phyloP scores from a whole-genome alignment of 2,329 filamentous ascomycete species.

The Stemphylium beticola region DNA sequence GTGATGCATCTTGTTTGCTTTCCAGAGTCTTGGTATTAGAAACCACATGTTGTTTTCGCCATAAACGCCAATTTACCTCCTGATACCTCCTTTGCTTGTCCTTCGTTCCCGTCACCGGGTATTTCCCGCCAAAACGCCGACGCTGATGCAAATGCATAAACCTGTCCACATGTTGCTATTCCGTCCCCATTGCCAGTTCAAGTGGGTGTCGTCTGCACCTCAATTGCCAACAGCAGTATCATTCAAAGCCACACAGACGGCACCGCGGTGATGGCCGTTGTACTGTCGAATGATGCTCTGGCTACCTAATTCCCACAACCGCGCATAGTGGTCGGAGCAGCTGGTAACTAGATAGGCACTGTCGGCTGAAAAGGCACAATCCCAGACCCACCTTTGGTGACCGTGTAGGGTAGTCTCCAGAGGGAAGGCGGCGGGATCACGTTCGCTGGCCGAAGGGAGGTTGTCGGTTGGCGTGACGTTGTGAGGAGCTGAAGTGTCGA shows the following conservation, averaged over 20 bases:
- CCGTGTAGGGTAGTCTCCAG: conserved; percentile 86
- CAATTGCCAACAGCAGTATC: conserved; percentile 60
- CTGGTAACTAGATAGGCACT: conserved; percentile 92
- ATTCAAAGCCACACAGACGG: conserved; percentile 91
- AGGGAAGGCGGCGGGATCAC: conserved; percentile 67
- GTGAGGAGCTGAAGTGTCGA: conserved; percentile 61
- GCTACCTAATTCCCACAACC: conserved; percentile 85
- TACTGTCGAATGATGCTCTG: conserved; percentile 94
- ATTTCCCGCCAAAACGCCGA: conserved; percentile 10
- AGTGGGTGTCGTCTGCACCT: not conserved
- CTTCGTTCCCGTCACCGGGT: not conserved
- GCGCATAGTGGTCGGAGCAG: conserved; percentile 90
- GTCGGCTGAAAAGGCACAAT: conserved; percentile 93
- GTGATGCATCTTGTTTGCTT: too few species aligned
- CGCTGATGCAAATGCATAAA: conserved; percentile 12
- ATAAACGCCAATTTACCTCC: conserved; percentile 1
- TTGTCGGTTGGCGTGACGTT: conserved; percentile 43
- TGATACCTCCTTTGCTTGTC: not conserved
- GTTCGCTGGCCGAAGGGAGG: conserved; percentile 42
- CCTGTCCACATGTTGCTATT: not conserved
- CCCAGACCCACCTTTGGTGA: conserved; percentile 97
- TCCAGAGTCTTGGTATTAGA: too few species aligned
- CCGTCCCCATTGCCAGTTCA: conserved; percentile 4
- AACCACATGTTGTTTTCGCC: not conserved
- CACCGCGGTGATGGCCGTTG: conserved; percentile 90